A percentile compares a stretch with the other conserved stretches of the same genome.
Conservation (phyloP, 176 grass and related monocot species). For the Aegilops speltoides region DNA sequence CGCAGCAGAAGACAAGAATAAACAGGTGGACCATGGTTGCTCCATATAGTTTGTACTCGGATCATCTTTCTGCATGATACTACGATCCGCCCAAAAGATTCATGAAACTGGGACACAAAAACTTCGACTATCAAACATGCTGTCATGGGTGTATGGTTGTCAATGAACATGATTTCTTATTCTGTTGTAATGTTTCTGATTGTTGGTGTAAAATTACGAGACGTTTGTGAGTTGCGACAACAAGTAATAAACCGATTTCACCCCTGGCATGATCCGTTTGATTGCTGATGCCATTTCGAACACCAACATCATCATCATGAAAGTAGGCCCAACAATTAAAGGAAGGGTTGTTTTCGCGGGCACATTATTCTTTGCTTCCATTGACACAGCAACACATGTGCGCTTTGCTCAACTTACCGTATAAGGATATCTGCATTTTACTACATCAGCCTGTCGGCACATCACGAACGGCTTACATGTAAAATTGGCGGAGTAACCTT, state of each 20-base stretch:
- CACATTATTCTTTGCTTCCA: not conserved
- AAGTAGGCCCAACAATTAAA: not conserved
- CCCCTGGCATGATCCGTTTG: not conserved
- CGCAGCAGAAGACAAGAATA: slow-evolving; percentile 56
- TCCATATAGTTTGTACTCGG: not conserved
- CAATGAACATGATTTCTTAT: not conserved
- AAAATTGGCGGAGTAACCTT: not conserved
- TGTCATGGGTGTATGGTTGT: not conserved
- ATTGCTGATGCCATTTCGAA: not conserved
- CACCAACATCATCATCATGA: not conserved
- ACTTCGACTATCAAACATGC: not conserved
- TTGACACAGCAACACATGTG: not conserved
- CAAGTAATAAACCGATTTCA: not conserved
- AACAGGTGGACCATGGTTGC: not conserved
- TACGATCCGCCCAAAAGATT: not conserved
- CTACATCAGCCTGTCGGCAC: not conserved
- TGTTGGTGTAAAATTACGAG: not conserved
- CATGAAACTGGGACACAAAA: not conserved
- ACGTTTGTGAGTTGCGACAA: not conserved
- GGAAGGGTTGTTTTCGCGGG: no score
- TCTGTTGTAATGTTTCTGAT: not conserved
- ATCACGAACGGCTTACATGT: not conserved
- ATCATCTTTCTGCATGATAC: not conserved
- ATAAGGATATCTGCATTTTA: not conserved
- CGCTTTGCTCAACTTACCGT: no score